A percentile compares a stretch with the other conserved stretches of the same genome.
phyloP scores from a whole-genome alignment of 495 filamentous ascomycete genomes.

The Aeminium ludgeri region DNA sequence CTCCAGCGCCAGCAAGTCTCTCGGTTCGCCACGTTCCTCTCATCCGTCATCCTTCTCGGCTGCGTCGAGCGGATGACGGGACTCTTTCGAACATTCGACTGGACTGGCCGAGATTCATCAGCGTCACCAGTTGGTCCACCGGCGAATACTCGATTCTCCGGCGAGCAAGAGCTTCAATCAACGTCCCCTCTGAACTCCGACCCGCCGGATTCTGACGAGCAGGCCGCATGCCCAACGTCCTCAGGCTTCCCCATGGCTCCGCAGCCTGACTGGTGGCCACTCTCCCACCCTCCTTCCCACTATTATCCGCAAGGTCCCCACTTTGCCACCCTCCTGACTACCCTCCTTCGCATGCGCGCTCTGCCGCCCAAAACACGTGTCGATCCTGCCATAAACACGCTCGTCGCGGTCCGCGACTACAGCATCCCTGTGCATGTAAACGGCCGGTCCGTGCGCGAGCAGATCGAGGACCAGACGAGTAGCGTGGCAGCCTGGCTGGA shows the following conservation, averaged over 20 bases:
- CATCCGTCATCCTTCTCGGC: conserved; percentile 55
- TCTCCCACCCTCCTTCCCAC: conserved; percentile 46
- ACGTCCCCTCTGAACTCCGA: background rate
- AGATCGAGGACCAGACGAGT: conserved; percentile 1
- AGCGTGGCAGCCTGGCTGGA: conserved; percentile 5
- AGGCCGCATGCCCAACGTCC: background rate
- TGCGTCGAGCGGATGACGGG: conserved; percentile 74
- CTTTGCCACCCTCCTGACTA: conserved; percentile 53
- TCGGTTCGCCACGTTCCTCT: conserved; percentile 59
- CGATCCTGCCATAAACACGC: background rate
- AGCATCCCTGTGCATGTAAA: background rate
- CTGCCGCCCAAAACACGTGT: conserved; percentile 46
- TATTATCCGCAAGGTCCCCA: conserved; percentile 56
- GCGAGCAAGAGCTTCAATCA: background rate
- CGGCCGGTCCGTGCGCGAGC: background rate
- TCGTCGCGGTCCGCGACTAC: background rate
- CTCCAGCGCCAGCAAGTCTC: conserved; percentile 56
- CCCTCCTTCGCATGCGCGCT: conserved; percentile 58
- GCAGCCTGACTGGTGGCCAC: conserved; percentile 39
- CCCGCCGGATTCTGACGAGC: background rate
- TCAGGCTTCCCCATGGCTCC: background rate
- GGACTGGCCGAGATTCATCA: background rate
- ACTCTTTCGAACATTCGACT: conserved; percentile 35
- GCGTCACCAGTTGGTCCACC: too few relatives aligned
- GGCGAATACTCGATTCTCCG: background rate